Conservation (phyloP, 2,329 filamentous ascomycete species). For the Chrysoporthe deuterocubensis region DNA sequence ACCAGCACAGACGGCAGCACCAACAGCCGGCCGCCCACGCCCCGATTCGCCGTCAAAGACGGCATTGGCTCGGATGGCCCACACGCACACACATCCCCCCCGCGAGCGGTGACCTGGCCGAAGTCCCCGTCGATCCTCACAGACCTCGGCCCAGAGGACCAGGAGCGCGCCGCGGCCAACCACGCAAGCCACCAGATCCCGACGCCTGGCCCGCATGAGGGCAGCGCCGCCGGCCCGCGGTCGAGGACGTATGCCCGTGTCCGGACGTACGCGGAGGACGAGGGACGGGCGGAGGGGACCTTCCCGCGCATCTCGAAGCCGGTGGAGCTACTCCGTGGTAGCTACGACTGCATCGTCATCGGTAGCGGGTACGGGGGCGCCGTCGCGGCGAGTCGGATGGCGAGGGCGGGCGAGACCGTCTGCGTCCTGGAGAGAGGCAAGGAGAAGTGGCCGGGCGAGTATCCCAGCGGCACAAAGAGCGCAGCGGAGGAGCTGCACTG, state of each 20-base stretch:
- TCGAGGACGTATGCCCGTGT: slow-evolving; percentile 38
- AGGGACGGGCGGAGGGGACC: slow-evolving; percentile 26
- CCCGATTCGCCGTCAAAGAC: slow-evolving; percentile 6
- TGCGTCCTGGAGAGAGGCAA: slow-evolving; percentile 67
- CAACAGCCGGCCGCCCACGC: slow-evolving; percentile 23
- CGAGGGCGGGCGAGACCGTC: slow-evolving; percentile 62
- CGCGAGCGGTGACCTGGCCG: slow-evolving; percentile 22
- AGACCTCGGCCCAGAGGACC: slow-evolving; percentile 9
- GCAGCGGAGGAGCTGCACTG: slow-evolving; percentile 57
- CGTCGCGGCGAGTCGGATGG: slow-evolving; percentile 68
- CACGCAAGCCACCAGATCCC: slow-evolving; percentile 35
- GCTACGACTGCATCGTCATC: slow-evolving; percentile 69
- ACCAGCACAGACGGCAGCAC: slow-evolving; percentile 20
- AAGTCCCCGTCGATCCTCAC: slow-evolving; percentile 16
- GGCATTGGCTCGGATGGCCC: background rate
- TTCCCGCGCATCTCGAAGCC: slow-evolving; percentile 62
- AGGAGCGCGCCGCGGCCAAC: background rate
- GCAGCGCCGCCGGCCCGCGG: slow-evolving; percentile 40
- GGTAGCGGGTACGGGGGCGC: slow-evolving; percentile 72
- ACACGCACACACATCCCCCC: slow-evolving; percentile 7
- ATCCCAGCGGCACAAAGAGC: slow-evolving; percentile 54
- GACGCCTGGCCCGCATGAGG: slow-evolving; percentile 37
- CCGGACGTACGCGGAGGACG: slow-evolving; percentile 36
- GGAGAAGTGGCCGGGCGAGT: slow-evolving; percentile 70
- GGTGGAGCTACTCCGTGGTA: slow-evolving; percentile 58